Evolutionary conservation across 306 rosid species (phyloP), one percentile per base, ranked within the genome.

Genomic region (Elaeagnus macrophylla): DNA sequence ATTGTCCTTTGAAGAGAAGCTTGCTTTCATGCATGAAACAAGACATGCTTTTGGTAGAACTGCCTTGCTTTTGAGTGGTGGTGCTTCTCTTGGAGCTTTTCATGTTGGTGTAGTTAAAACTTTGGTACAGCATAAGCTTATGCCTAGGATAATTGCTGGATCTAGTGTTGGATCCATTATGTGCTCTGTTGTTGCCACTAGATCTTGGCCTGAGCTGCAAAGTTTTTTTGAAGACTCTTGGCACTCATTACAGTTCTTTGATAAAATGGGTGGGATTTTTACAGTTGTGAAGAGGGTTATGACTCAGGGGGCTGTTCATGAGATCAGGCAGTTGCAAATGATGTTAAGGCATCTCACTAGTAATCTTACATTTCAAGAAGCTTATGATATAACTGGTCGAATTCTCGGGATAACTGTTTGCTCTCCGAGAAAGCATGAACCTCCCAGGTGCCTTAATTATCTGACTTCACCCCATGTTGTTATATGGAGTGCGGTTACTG

Each of bases 401-500:
- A 74, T 87, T 74, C 93, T 91, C 48, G 99, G 94, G 71, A 91
- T 91, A 62, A 87, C 96, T 11, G 99, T 91, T 71, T 91, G 96
- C 67, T 91, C 96, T 11, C 96, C 99, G 1, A 80, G 99, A 75
- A 91, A 81, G 82, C 99, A 91, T 14, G 99, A 91, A 54, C 99
- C 96, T 1, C 99, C 96, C 38, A 85, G 99, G 75, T 91, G 99
- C 75, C 99, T 91, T 48, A 91, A 91, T 79, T 91, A 91, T 82
- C 69, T 87, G 79, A 91, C 99, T 15, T 91, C 99, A 13, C 99
- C 99, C 15, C 94, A 87, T 42, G 99, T 91, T 48, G 95, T 91
- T 53, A 82, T 91, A 78, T 91, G 99, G 99, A 91, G 96, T 70
- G 96, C 99, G 2, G 99, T 91, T 58, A 91, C 95, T 0, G 99